Evolutionary conservation across 1,139 yeast species (phyloP).

Genomic region (Geotrichum candidum): DNA sequence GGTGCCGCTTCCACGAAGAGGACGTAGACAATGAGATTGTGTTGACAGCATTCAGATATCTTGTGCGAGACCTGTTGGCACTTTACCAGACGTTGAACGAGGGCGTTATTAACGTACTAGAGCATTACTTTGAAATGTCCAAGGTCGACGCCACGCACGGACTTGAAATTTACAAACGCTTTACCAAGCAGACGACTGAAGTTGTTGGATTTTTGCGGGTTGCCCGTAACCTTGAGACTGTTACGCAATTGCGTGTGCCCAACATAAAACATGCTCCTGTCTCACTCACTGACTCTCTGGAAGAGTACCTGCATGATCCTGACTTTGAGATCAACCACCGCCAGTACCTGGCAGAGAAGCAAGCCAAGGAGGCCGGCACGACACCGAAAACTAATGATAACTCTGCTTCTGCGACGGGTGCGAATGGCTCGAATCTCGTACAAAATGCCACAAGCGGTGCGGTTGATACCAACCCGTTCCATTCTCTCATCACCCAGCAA

Average conservation of each 20-base stretch:
- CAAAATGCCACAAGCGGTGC: neutral
- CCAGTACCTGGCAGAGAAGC: constrained; percentile 67
- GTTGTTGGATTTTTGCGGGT: constrained; percentile 82
- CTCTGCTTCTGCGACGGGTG: neutral
- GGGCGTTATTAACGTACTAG: constrained; percentile 87
- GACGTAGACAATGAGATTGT: constrained; percentile 73
- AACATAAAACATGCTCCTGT: constrained; percentile 97
- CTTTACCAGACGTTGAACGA: constrained; percentile 87
- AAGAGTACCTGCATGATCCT: constrained; percentile 80
- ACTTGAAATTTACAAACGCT: constrained; percentile 71
- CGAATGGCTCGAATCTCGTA: neutral
- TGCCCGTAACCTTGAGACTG: constrained; percentile 81
- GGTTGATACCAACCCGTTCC: constrained; percentile 18
- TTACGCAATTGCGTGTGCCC: constrained; percentile 87
- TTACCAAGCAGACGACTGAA: constrained; percentile 79
- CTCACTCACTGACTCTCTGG: constrained; percentile 76
- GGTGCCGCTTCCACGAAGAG: constrained; percentile 67
- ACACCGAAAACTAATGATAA: constrained; percentile 45
- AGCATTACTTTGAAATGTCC: constrained; percentile 90
- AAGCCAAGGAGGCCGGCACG: constrained; percentile 31
- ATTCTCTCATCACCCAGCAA: constrained; percentile 12
- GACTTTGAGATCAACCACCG: constrained; percentile 73
- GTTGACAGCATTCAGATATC: constrained; percentile 74
- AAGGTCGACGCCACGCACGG: constrained; percentile 82
- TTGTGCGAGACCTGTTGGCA: constrained; percentile 79